Evolutionary conservation across 805 yeast genomes (phyloP).

Genomic region (Lachancea thermotolerans): DNA sequence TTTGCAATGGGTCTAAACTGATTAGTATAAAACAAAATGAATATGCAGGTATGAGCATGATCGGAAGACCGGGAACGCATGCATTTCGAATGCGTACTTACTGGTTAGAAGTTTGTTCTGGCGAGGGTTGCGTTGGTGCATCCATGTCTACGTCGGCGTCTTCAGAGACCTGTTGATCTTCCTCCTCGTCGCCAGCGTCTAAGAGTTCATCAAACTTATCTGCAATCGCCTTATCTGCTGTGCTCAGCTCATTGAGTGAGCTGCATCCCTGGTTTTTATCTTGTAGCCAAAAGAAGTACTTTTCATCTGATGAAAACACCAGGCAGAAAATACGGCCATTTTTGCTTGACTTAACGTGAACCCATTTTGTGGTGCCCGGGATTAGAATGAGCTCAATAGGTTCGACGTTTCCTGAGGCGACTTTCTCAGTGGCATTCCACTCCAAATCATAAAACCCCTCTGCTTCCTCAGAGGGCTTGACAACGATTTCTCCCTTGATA

Average conservation of each 20-base stretch:
- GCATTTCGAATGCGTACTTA: slow-evolving; percentile 3
- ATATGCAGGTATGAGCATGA: not conserved
- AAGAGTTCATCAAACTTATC: slow-evolving; percentile 46
- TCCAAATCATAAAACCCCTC: slow-evolving; percentile 31
- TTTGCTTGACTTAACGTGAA: slow-evolving; percentile 57
- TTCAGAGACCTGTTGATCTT: slow-evolving; percentile 13
- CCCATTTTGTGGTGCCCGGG: slow-evolving; percentile 81
- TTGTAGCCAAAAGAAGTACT: slow-evolving; percentile 64
- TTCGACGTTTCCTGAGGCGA: slow-evolving; percentile 20
- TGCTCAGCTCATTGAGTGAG: slow-evolving; percentile 42
- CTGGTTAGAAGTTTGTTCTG: slow-evolving; percentile 5
- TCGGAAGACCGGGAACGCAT: too few species aligned
- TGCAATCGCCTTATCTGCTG: slow-evolving; percentile 47
- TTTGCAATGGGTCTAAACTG: slow-evolving; percentile 7
- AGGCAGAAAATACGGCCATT: slow-evolving; percentile 73
- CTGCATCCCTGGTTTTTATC: slow-evolving; percentile 51
- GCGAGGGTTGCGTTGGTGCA: slow-evolving; percentile 1
- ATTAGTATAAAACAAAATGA: not conserved
- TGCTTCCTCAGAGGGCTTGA: slow-evolving; percentile 30
- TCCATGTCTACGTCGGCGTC: slow-evolving; percentile 18
- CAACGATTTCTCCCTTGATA: slow-evolving; percentile 41
- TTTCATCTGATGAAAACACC: slow-evolving; percentile 60
- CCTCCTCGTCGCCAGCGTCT: slow-evolving; percentile 27
- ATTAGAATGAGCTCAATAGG: slow-evolving; percentile 52
- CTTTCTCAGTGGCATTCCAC: slow-evolving; percentile 28